Conservation (phyloP, 169 alveolate genomes). For the Cryptosporidium xiaoi region DNA sequence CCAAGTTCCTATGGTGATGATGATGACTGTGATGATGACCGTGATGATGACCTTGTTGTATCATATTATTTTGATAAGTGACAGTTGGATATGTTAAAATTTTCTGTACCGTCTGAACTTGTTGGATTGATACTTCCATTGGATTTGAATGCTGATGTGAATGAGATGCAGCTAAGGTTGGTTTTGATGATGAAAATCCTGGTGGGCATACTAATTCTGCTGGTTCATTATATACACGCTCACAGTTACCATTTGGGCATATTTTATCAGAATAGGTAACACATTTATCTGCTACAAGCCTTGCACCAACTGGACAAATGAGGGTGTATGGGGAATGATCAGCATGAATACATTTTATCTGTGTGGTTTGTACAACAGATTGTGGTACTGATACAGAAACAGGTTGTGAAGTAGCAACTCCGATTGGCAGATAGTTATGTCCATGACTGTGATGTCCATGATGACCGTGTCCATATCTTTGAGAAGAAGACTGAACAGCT, state of each 20-base stretch:
- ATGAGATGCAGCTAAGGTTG: slow-evolving; percentile 3
- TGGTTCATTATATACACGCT: slow-evolving; percentile 66
- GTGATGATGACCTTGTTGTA: slow-evolving; percentile 21
- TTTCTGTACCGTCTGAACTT: slow-evolving; percentile 17
- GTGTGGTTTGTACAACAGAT: slow-evolving; percentile 1
- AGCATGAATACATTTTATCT: slow-evolving; percentile 68
- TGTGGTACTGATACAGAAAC: slow-evolving; percentile 12
- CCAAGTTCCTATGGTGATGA: slow-evolving; percentile 40
- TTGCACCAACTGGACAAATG: slow-evolving; percentile 60
- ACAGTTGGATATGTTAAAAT: slow-evolving; percentile 9
- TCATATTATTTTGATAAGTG: slow-evolving; percentile 6
- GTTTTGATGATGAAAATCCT: slow-evolving; percentile 71
- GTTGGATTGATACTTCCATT: slow-evolving; percentile 2
- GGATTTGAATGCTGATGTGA: background rate
- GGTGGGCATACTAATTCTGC: slow-evolving; percentile 73
- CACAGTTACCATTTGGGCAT: slow-evolving; percentile 74
- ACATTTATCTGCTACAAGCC: slow-evolving; percentile 72
- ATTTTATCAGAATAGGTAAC: slow-evolving; percentile 69
- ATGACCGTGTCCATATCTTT: slow-evolving; percentile 44
- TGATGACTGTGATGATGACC: slow-evolving; percentile 56
- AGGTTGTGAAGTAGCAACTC: slow-evolving; percentile 22
- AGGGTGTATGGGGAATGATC: slow-evolving; percentile 72
- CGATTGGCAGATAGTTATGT: background rate
- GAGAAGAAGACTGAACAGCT: slow-evolving; percentile 61
- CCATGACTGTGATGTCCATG: slow-evolving; percentile 28